phyloP scores from a whole-genome alignment of 202 grass and related monocot species.

The Schoenoplectus triqueter region DNA sequence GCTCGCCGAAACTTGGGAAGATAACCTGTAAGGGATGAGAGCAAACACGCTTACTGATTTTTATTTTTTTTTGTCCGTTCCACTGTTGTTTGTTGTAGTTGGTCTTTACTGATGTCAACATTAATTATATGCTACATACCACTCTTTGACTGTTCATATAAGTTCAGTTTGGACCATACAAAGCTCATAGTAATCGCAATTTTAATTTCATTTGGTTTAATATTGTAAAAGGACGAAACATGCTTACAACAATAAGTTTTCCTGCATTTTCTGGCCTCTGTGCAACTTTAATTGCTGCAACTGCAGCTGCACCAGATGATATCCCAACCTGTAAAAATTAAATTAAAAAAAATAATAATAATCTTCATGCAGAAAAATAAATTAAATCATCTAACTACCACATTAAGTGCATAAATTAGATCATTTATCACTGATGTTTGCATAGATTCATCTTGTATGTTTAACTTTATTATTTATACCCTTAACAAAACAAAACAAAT shows the following conservation, averaged over 20 bases:
- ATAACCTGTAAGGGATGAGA: constrained; percentile 35
- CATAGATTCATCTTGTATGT: not conserved
- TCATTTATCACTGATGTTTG: not conserved
- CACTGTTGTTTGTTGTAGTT: too few relatives aligned
- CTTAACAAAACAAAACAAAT: too few relatives aligned
- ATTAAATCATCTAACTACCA: not conserved
- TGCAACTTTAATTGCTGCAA: constrained; percentile 54
- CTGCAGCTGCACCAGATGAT: constrained; percentile 62
- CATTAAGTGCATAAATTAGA: not conserved
- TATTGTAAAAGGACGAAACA: not conserved
- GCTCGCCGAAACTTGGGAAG: constrained; percentile 57
- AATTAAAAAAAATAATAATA: not conserved
- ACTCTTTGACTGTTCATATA: too few relatives aligned
- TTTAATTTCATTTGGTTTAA: too few relatives aligned
- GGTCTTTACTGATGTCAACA: too few relatives aligned
- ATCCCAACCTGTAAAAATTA: constrained; percentile 51
- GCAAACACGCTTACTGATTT: not conserved
- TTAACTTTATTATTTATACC: not conserved
- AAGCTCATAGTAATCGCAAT: too few relatives aligned
- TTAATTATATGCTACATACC: too few relatives aligned
- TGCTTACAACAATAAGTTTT: constrained; percentile 61
- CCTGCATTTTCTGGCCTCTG: constrained; percentile 56
- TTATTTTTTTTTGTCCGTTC: not conserved
- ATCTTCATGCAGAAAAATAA: constrained; percentile 1
- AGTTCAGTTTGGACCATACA: not conserved